Percentiles rank a stretch among this genome's conserved stretches.
phyloP scores from a whole-genome alignment of 176 grass and related monocot genomes.

The Oryza meridionalis region DNA sequence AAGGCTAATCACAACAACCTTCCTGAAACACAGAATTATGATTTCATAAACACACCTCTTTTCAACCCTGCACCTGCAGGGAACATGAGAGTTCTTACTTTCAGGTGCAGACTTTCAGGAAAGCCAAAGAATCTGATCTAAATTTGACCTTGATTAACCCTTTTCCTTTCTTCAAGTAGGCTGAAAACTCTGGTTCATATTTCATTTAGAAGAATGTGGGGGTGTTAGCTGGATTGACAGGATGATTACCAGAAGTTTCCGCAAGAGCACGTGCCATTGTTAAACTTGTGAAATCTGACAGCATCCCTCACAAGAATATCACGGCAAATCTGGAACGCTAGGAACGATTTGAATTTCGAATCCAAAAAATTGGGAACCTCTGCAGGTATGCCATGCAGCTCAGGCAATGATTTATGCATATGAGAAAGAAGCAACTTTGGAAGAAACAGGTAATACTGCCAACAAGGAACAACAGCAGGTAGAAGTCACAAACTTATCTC shows the following conservation, averaged over 20 bases:
- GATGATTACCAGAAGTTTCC: constrained; percentile 68
- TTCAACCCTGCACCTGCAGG: constrained; percentile 6
- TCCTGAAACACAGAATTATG: not conserved
- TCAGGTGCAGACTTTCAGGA: not conserved
- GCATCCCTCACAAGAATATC: constrained; percentile 77
- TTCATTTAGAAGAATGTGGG: constrained; percentile 19
- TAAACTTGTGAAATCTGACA: constrained; percentile 73
- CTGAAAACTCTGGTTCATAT: constrained; percentile 3
- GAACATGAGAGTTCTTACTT: not conserved
- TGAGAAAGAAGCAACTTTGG: too few relatives aligned
- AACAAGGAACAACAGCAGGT: too few relatives aligned
- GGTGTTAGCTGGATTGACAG: not conserved
- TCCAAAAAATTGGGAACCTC: too few relatives aligned
- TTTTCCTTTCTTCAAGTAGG: not conserved
- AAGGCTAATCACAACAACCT: not conserved
- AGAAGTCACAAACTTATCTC: too few relatives aligned
- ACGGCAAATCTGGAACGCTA: not conserved
- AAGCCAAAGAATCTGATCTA: not conserved
- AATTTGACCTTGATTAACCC: not conserved
- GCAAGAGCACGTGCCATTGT: constrained; percentile 62
- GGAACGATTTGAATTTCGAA: too few relatives aligned
- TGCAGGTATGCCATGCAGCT: too few relatives aligned
- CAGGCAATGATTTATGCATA: too few relatives aligned
- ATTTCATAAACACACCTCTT: constrained; percentile 21
- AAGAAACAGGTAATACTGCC: too few relatives aligned